Conservation (phyloP, 306 rosid species). For the Cercis canadensis region DNA sequence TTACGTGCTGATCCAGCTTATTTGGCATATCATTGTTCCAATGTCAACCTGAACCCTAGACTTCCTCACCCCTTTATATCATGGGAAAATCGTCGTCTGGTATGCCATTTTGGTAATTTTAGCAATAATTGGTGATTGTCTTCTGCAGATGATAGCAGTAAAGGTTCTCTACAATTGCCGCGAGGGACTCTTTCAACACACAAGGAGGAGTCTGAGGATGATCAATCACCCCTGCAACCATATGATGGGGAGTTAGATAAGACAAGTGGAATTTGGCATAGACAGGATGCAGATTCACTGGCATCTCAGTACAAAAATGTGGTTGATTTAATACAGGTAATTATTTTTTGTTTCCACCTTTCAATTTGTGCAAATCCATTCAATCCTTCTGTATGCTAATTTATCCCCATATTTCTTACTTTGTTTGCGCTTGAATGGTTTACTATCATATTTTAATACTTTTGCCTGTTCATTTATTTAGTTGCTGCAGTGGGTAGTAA, state of each 20-base stretch:
- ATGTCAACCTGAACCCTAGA: conserved; percentile 73
- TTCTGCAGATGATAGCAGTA: conserved; percentile 60
- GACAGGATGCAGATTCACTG: conserved; percentile 44
- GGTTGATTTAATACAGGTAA: conserved; percentile 67
- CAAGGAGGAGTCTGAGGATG: conserved; percentile 76
- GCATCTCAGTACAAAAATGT: conserved; percentile 47
- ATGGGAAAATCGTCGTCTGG: conserved; percentile 60
- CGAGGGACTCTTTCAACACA: conserved; percentile 68
- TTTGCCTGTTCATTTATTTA: neutral
- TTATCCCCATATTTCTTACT: neutral
- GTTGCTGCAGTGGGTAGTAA: conserved; percentile 4
- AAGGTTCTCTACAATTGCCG: conserved; percentile 51
- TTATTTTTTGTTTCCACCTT: conserved; percentile 31
- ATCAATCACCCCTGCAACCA: conserved; percentile 53
- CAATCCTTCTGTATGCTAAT: neutral
- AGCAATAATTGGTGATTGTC: conserved; percentile 50
- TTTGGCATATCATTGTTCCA: conserved; percentile 57
- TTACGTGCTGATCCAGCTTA: conserved; percentile 59
- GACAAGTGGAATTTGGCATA: conserved; percentile 38
- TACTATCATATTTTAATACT: conserved; percentile 23
- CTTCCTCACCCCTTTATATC: conserved; percentile 70
- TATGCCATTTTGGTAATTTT: conserved; percentile 56
- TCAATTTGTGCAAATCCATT: conserved; percentile 8
- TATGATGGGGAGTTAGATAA: conserved; percentile 53
- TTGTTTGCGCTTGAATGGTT: neutral